A percentile compares a stretch with the other conserved stretches of the same genome.
Evolutionary conservation across 106 monocot species (phyloP).

Genomic region (Acanthochlamys bracteata): DNA sequence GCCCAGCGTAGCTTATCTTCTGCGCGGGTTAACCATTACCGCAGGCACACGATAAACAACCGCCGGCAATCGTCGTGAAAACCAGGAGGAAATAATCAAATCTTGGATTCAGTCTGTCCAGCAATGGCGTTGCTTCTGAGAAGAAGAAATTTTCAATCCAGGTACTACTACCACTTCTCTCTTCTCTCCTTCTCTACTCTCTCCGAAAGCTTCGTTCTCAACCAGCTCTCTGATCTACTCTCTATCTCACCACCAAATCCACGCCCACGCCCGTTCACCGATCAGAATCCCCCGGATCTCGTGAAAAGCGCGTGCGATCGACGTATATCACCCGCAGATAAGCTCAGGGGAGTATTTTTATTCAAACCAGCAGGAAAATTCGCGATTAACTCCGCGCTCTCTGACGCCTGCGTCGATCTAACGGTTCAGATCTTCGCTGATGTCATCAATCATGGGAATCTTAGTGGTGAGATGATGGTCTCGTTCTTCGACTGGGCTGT

Average conservation of each 20-base stretch:
- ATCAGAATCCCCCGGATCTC: not conserved
- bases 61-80: too few relatives aligned
- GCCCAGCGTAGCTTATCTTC: too few relatives aligned
- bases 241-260: constrained; percentile 15
- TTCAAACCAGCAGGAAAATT: constrained; percentile 41
- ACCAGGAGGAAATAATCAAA: too few relatives aligned
- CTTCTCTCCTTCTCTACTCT: not conserved
- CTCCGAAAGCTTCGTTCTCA: constrained; percentile 36
- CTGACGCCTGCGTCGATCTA: constrained; percentile 44
- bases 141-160: not conserved
- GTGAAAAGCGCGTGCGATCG: not conserved
- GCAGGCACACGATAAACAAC: too few relatives aligned
- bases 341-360: constrained; percentile 74
- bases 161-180: not conserved
- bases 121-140: too few relatives aligned
- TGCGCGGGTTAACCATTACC: too few relatives aligned
- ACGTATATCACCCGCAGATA: constrained; percentile 53
- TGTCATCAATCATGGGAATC: constrained; percentile 55
- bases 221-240: constrained; percentile 41
- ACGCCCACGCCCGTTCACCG: not conserved
- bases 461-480: constrained; percentile 56
- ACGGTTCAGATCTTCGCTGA: constrained; percentile 48
- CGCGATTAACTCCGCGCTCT: constrained; percentile 53
- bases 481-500: constrained; percentile 85
- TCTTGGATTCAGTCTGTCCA: too few relatives aligned